Evolutionary conservation across 2,329 filamentous ascomycete species (phyloP), one percentile per base, ranked within the genome.

Genomic region (Thielaviopsis populi): DNA sequence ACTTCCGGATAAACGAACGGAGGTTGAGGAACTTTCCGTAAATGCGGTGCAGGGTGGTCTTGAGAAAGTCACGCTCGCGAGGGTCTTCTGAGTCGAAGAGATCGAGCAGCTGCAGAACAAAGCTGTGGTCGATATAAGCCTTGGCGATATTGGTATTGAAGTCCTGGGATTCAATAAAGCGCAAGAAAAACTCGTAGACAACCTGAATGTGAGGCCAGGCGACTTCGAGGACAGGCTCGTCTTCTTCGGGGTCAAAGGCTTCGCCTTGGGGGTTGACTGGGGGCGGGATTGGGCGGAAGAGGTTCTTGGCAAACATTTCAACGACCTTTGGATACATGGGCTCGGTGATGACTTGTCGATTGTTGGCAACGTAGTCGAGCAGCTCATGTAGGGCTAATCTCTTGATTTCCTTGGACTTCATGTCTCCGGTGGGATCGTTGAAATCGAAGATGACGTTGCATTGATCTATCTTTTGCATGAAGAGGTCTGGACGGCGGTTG

Each of bases 371-470:
- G 73, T 99, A 99, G 74, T 99, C 94, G 68, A 99, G 82, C 67
- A 99, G 80, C 74, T 99, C 94, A 73, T 99, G 94, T 54, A 99
- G 81, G 50, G 94, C 94, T 69, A 99, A 79, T 71, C 94, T 84
- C 80, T 99, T 99, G 80, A 99, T 97, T 76, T 99, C 94, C 78
- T 99, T 99, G 59, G 92, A 96, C 75, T 99, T 99, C 91, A 99
- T 97, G 73, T 99, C 94, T 69, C 87, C 91, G 68, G 89, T 95
- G 59, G 92, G 90, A 75, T 99, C 94, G 73, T 97, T 99, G 78
- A 99, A 99, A 77, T 99, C 94, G 73, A 99, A 99, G 71, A 99
- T 99, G 78, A 99, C 95, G 73, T 99, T 99, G 79, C 94, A 99
- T 74, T 99, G 94, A 71, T 97, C 94, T 70, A 99, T 94, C 80